Conservation (phyloP, 148 eudicot genomes). For the Camellia lanceoleosa region DNA sequence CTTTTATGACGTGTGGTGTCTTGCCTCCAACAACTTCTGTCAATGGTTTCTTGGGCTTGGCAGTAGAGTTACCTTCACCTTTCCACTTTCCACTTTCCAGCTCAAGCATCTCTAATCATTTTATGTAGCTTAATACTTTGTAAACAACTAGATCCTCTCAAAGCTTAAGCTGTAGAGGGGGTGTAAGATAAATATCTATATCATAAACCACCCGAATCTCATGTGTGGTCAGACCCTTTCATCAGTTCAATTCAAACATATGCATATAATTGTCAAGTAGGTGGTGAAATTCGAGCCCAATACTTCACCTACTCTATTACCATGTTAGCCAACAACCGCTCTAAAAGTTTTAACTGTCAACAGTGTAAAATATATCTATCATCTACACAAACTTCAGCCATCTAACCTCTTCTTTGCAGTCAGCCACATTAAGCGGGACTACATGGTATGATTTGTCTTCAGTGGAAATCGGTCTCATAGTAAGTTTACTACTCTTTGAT, state of each 20-base stretch:
- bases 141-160: background rate
- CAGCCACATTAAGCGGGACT: conserved; percentile 69
- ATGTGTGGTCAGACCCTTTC: background rate
- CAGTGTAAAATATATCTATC: background rate
- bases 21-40: background rate
- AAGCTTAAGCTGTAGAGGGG: background rate
- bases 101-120: background rate
- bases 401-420: conserved; percentile 48
- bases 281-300: background rate
- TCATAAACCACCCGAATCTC: background rate
- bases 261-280: background rate
- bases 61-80: background rate
- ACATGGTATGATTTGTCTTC: conserved; percentile 87
- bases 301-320: background rate
- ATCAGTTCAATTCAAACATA: background rate
- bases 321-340: background rate
- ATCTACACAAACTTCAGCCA: background rate
- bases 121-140: background rate
- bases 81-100: background rate
- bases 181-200: background rate
- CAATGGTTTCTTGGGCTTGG: background rate
- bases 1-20: background rate
- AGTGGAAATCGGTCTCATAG: conserved; percentile 81
- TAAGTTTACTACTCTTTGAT: conserved; percentile 38
- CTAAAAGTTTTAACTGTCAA: background rate